Evolutionary conservation across 2,329 filamentous ascomycete genomes (phyloP), one percentile per base, ranked within the genome.

Genomic region (Leptographium lundbergii): DNA sequence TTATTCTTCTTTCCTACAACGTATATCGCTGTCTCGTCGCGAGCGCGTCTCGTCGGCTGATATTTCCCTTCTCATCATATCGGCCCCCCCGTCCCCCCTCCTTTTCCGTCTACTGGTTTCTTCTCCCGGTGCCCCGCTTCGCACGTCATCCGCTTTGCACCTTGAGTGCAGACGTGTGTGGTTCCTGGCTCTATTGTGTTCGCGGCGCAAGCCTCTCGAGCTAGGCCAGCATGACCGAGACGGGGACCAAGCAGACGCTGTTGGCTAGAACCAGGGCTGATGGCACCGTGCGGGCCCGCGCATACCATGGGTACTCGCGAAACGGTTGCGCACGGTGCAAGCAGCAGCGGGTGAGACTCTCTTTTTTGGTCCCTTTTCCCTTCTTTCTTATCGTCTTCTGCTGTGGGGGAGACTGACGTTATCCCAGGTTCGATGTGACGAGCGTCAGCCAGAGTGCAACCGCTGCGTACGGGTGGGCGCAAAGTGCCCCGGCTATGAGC

Each of bases 401-500:
- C 27, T 6, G 10, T 47, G 14, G 11, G 2, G 17, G 27, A 13
- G 19, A 27, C 58, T 61, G 36, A 60, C 34, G 1, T 42, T 14
- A 17, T 22, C n/a, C 17, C 19, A 64, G 62, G 61, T 63, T 2
- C 60, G 63, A 3, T 65, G 63, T 22, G 62, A 65, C 19, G 63
- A 65, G 45, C 51, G 55, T 17, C 61, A 65, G 9, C 63, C 63
- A 0, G 60, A 60, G 47, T 77, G 75, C 62, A 65, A 70, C 36
- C 73, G 75, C 59, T 77, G 75, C 65, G 68, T 69, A 56, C 73
- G 71, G 57, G 69, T 72, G 32, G 72, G 72, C 36, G 68, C 72
- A n/a, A 61, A 68, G 29, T 77, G 75, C 61, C 75, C 75, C 36
- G 75, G 75, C 6, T 77, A 76, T 56, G 71, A 72, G 63, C 74